phyloP scores from a whole-genome alignment of 2,329 filamentous ascomycete genomes.

The Ophiostoma piceae region DNA sequence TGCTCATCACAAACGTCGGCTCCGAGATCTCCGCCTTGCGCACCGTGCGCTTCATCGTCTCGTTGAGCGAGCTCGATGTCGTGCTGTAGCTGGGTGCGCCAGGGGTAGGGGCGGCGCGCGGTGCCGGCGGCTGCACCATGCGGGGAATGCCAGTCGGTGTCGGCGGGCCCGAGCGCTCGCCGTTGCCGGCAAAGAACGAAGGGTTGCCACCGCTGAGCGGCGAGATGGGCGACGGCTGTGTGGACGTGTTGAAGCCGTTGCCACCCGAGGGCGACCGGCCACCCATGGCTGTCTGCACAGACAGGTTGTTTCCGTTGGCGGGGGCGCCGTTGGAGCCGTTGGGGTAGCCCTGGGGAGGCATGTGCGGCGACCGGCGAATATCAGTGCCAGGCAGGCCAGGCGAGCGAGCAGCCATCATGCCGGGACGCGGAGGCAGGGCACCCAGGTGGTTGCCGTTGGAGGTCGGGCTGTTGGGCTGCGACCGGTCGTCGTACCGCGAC shows the following conservation, averaged over 20 bases:
- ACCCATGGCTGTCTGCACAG: slow-evolving; percentile 30
- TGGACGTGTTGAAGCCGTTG: background rate
- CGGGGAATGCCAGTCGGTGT: slow-evolving; percentile 32
- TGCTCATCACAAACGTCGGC: slow-evolving; percentile 44
- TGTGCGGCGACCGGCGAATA: slow-evolving; percentile 44
- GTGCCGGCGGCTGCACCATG: slow-evolving; percentile 10
- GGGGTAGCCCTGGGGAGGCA: slow-evolving; percentile 42
- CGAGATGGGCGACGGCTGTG: slow-evolving; percentile 44
- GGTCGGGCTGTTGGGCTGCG: slow-evolving; percentile 31
- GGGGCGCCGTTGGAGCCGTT: slow-evolving; percentile 27
- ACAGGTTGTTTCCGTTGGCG: slow-evolving; percentile 33
- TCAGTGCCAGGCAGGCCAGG: slow-evolving; percentile 47
- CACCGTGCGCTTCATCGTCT: slow-evolving; percentile 40
- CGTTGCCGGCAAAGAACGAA: slow-evolving; percentile 29
- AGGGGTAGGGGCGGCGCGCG: background rate
- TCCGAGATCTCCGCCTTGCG: slow-evolving; percentile 49
- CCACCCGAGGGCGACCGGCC: slow-evolving; percentile 25
- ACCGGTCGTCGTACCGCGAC: slow-evolving; percentile 32
- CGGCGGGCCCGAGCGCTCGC: slow-evolving; percentile 32
- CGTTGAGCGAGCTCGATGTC: slow-evolving; percentile 34
- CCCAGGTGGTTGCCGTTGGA: slow-evolving; percentile 29
- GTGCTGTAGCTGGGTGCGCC: slow-evolving; percentile 26
- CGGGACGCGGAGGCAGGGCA: slow-evolving; percentile 14
- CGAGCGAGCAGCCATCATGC: slow-evolving; percentile 35
- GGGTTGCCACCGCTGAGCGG: slow-evolving; percentile 35